These are phyloP conservation scores for Ambrosia artemisiifolia DNA, from an alignment of 129 eudicot genomes.

Conservation along the genomic window DNA sequence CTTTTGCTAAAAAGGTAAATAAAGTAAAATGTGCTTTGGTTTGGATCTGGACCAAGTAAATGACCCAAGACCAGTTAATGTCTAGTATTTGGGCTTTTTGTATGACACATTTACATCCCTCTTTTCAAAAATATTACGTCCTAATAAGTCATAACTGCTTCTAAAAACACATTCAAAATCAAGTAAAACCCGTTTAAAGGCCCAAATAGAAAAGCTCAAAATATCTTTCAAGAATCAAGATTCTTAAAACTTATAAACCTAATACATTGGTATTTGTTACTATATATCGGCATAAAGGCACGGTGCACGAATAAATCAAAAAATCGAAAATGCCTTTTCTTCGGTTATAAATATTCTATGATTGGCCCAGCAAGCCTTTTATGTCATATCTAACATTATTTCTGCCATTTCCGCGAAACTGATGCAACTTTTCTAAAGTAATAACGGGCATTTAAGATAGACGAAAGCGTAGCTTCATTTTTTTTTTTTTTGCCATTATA, in stretches of 20 bases:
- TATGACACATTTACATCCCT: too few relatives aligned
- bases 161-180: too few relatives aligned
- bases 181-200: background rate
- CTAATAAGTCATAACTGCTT: too few relatives aligned
- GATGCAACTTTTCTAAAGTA: background rate
- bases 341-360: background rate
- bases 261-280: background rate
- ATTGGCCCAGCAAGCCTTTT: background rate
- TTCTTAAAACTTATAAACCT: background rate
- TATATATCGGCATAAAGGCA: background rate
- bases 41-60: background rate
- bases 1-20: too few relatives aligned
- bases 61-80: background rate
- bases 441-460: background rate
- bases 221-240: background rate
- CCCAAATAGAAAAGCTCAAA: background rate
- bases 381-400: background rate
- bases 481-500: background rate
- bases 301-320: slow-evolving; percentile 2
- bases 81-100: slow-evolving; percentile 3
- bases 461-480: background rate
- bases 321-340: background rate
- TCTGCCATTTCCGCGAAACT: background rate
- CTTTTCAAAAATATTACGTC: too few relatives aligned
- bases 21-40: too few relatives aligned